phyloP scores from a whole-genome alignment of 2,329 filamentous ascomycete genomes.

The Pseudogymnoascus sp. region DNA sequence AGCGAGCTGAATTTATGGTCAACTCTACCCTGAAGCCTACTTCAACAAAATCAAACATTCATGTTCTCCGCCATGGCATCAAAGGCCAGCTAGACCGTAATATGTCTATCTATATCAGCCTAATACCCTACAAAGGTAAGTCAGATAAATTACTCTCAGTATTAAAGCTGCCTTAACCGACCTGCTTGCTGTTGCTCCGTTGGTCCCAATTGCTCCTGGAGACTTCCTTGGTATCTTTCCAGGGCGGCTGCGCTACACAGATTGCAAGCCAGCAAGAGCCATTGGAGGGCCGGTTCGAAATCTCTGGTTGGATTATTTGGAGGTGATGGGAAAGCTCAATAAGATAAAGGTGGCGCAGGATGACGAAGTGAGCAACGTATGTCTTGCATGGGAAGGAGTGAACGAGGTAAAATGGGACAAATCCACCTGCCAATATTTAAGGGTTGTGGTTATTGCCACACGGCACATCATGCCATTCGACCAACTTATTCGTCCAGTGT shows the following conservation, averaged over 20 bases:
- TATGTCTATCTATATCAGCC: constrained; percentile 14
- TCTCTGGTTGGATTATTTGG: too few species aligned
- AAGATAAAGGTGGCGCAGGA: too few species aligned
- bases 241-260: too few species aligned
- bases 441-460: constrained; percentile 17
- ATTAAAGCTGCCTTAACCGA: neutral
- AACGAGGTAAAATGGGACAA: constrained; percentile 17
- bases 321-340: too few species aligned
- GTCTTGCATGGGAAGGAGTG: constrained; percentile 18
- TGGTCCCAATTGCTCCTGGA: too few species aligned
- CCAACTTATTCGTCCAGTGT: constrained; percentile 13
- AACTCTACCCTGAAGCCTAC: constrained; percentile 12
- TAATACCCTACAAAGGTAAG: constrained; percentile 15
- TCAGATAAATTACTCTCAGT: constrained; percentile 7
- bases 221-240: too few species aligned
- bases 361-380: constrained; percentile 13
- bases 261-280: too few species aligned
- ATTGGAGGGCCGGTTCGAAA: too few species aligned
- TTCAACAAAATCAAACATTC: constrained; percentile 13
- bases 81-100: constrained; percentile 13
- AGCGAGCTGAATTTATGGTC: constrained; percentile 14
- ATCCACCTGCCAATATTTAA: constrained; percentile 15
- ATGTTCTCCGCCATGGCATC: constrained; percentile 16
- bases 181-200: constrained; percentile 4
- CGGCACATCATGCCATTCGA: constrained; percentile 17